phyloP scores from a whole-genome alignment of 2,329 filamentous ascomycete species.

The Microsporum canis region DNA sequence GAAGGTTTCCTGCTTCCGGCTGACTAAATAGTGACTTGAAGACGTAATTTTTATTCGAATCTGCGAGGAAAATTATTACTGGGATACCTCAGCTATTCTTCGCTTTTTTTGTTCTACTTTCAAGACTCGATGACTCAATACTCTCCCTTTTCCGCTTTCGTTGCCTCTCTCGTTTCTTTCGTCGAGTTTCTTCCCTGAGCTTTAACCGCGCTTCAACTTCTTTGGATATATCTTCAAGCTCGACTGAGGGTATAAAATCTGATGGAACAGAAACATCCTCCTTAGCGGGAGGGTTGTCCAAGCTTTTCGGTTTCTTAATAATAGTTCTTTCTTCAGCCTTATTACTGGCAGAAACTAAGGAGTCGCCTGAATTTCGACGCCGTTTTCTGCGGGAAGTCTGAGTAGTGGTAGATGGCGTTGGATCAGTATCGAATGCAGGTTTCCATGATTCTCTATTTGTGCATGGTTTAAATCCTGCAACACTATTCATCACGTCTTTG shows the following conservation, averaged over 20 bases:
- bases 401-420: slow-evolving; percentile 10
- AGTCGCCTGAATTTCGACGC: not conserved
- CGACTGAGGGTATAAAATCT: slow-evolving; percentile 13
- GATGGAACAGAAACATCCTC: not conserved
- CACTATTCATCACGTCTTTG: not conserved
- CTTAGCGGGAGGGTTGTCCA: slow-evolving; percentile 9
- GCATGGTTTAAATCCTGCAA: not conserved
- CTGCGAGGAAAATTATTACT: not conserved
- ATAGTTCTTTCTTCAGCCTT: not conserved
- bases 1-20: too few relatives aligned
- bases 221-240: slow-evolving; percentile 36
- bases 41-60: too few relatives aligned
- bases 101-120: not conserved
- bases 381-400: slow-evolving; percentile 17
- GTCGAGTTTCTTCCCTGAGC: slow-evolving; percentile 33
- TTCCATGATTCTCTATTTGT: slow-evolving; percentile 2
- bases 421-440: slow-evolving; percentile 15
- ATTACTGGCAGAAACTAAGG: not conserved
- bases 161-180: slow-evolving; percentile 23
- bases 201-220: slow-evolving; percentile 36
- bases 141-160: slow-evolving; percentile 35
- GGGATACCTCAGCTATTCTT: not conserved
- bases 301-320: slow-evolving; percentile 16
- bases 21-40: too few relatives aligned
- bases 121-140: slow-evolving; percentile 15